Percentiles rank a stretch among this genome's conserved stretches.
phyloP scores from a whole-genome alignment of 139 green algal genomes.

The Tetraselmis chui region DNA sequence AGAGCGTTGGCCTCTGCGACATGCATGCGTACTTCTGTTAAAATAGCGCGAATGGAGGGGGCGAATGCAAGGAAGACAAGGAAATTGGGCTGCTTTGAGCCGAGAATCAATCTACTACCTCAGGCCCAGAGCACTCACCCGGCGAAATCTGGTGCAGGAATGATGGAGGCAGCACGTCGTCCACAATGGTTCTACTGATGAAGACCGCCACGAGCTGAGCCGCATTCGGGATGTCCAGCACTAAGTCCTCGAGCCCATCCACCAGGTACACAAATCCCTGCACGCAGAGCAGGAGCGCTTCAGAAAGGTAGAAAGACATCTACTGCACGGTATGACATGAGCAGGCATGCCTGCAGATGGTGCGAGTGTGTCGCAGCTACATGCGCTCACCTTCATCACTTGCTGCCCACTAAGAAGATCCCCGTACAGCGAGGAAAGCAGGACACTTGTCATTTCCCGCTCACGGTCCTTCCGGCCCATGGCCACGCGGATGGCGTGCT shows the following conservation, averaged over 20 bases:
- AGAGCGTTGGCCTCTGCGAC: not conserved
- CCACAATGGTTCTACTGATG: constrained; percentile 71
- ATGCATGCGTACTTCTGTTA: too few relatives aligned
- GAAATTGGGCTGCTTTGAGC: too few relatives aligned
- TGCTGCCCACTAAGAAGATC: constrained; percentile 21
- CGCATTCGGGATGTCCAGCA: constrained; percentile 75
- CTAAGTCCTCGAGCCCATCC: constrained; percentile 62
- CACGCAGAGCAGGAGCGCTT: not conserved
- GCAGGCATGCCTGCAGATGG: not conserved
- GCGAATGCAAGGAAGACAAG: too few relatives aligned
- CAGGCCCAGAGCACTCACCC: too few relatives aligned
- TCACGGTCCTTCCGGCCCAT: constrained; percentile 85
- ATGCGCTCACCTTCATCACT: not conserved
- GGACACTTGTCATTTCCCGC: constrained; percentile 77
- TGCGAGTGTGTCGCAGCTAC: not conserved
- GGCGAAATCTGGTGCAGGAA: constrained; percentile 30
- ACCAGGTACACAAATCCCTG: constrained; percentile 55
- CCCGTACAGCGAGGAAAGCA: constrained; percentile 80
- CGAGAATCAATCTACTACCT: too few relatives aligned
- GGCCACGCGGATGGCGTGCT: constrained; percentile 60
- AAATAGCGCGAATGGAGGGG: too few relatives aligned
- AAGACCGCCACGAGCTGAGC: constrained; percentile 60
- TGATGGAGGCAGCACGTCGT: constrained; percentile 71
- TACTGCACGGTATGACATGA: constrained; percentile 21
- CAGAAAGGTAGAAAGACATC: constrained; percentile 1